Evolutionary conservation across 2,329 filamentous ascomycete genomes (phyloP).

Genomic region (Bipolaris oryzae): DNA sequence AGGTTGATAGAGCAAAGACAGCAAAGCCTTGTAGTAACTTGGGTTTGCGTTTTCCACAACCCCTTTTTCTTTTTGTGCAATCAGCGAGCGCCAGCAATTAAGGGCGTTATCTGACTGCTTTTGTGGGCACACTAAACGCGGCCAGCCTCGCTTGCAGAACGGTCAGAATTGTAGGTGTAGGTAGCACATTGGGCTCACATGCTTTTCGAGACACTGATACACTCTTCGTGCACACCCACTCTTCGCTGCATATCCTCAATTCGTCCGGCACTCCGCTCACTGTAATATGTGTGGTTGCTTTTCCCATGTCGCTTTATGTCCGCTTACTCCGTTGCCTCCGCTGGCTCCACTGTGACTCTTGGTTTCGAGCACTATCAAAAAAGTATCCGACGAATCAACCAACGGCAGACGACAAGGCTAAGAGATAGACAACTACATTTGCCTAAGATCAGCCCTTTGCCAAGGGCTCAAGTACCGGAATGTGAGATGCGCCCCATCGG

Average conservation of each 20-base stretch:
- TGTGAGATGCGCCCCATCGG: not conserved
- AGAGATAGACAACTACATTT: not conserved
- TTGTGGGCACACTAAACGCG: not conserved
- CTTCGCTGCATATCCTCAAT: not conserved
- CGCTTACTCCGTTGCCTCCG: slow-evolving; percentile 11
- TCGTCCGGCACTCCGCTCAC: not conserved
- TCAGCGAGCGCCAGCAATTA: not conserved
- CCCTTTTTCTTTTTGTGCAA: not conserved
- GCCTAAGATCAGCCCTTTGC: not conserved
- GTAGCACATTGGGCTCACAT: not conserved
- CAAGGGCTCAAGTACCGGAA: not conserved
- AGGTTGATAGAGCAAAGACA: not conserved
- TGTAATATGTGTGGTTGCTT: not conserved
- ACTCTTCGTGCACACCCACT: no score
- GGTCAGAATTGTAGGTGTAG: not conserved
- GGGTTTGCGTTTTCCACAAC: not conserved
- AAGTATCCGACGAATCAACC: not conserved
- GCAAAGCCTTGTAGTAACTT: not conserved
- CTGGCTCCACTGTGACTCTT: not conserved
- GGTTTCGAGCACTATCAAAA: not conserved
- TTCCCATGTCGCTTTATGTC: slow-evolving; percentile 8
- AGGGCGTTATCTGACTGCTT: not conserved
- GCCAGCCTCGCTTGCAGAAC: not conserved
- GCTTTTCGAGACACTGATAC: not conserved
- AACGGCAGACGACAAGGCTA: not conserved